Conservation (phyloP, 129 eudicot species). For the Centrapalus pauciflorus region DNA sequence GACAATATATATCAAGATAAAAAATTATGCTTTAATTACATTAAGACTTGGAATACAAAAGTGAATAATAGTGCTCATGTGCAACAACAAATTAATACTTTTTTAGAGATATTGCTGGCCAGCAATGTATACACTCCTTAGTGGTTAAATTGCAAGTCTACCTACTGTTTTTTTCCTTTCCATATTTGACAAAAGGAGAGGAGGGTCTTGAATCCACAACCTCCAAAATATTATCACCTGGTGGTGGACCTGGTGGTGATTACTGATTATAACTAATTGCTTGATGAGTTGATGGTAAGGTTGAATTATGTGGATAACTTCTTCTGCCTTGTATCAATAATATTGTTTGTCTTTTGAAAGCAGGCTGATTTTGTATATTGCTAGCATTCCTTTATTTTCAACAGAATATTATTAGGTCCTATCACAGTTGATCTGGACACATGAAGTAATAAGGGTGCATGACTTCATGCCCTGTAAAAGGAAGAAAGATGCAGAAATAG, state of each 20-base stretch:
- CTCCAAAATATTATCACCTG: not conserved
- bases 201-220: not conserved
- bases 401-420: too few relatives aligned
- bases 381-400: too few relatives aligned
- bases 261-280: not conserved
- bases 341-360: too few relatives aligned
- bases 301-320: not conserved
- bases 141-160: not conserved
- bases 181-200: not conserved
- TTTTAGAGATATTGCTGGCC: not conserved
- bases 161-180: not conserved
- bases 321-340: not conserved
- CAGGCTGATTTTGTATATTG: too few relatives aligned
- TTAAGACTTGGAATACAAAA: not conserved
- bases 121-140: too few relatives aligned
- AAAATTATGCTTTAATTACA: too few relatives aligned
- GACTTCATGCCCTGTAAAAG: not conserved
- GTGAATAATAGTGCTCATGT: not conserved
- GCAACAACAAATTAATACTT: not conserved
- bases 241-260: too few relatives aligned
- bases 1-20: not conserved
- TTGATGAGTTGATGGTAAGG: not conserved
- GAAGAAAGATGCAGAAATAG: not conserved
- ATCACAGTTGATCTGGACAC: too few relatives aligned
- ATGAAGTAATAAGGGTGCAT: slow-evolving; percentile 1